These are phyloP conservation scores for Lodderomyces parapsilosis DNA, from an alignment of 1,139 yeast genomes.

Conservation along the genomic window DNA sequence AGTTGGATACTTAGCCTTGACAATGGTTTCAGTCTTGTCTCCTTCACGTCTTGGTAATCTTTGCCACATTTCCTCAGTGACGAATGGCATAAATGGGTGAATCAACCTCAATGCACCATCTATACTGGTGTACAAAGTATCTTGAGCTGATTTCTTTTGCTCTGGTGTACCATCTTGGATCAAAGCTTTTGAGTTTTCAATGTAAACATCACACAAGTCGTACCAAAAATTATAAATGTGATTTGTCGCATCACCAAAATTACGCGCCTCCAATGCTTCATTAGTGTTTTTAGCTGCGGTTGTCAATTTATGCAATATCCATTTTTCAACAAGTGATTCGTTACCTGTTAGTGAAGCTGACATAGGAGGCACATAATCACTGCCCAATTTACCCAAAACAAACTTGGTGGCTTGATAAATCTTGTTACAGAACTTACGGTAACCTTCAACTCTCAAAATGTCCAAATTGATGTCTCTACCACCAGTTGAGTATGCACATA, in stretches of 20 bases:
- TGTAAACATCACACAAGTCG: conserved; percentile 95
- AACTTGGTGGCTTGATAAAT: conserved; percentile 98
- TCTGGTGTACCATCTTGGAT: conserved; percentile 86
- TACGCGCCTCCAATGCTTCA: conserved; percentile 74
- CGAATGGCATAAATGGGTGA: conserved; percentile 97
- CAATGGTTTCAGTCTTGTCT: conserved; percentile 70
- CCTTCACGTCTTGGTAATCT: conserved; percentile 86
- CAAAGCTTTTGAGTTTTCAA: conserved; percentile 92
- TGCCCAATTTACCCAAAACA: conserved; percentile 90
- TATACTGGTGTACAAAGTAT: conserved; percentile 88
- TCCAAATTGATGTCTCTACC: conserved; percentile 97
- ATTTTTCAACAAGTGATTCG: conserved; percentile 90
- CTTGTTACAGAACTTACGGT: conserved; percentile 99
- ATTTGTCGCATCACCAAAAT: conserved; percentile 84
- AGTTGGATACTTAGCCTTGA: conserved; percentile 76
- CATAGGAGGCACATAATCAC: conserved; percentile 79
- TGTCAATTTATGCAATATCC: conserved; percentile 90
- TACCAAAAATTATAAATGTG: conserved; percentile 93
- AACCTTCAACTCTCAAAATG: conserved; percentile 95
- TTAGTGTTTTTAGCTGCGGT: conserved; percentile 65
- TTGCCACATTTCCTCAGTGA: conserved; percentile 99
- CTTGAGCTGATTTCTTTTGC: conserved; percentile 87
- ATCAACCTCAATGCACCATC: conserved; percentile 90
- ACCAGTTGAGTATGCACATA: conserved; percentile 98
- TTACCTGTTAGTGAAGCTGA: conserved; percentile 62